A percentile compares a stretch with the other conserved stretches of the same genome.
phyloP scores from a whole-genome alignment of 2,329 filamentous ascomycete genomes.

The Pyrenophora seminiperda region DNA sequence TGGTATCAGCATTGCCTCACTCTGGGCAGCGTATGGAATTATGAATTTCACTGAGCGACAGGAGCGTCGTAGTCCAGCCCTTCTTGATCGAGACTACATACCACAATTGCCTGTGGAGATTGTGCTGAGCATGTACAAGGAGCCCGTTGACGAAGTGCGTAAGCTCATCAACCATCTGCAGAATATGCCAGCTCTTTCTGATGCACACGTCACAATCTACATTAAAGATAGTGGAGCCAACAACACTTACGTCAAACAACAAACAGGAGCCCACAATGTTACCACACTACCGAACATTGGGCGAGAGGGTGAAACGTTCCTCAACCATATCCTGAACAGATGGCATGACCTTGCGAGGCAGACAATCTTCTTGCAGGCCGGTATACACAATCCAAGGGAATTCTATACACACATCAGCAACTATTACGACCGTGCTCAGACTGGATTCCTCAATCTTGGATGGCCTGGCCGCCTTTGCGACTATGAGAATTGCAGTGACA shows the following conservation, averaged over 20 bases:
- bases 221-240: conserved; percentile 39
- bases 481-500: conserved; percentile 50
- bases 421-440: conserved; percentile 46
- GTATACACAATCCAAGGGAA: conserved; percentile 48
- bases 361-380: conserved; percentile 57
- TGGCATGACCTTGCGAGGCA: conserved; percentile 54
- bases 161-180: conserved; percentile 29
- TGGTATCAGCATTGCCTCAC: too few relatives aligned
- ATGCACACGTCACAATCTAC: conserved; percentile 39
- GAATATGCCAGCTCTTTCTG: conserved; percentile 26
- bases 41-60: conserved; percentile 28
- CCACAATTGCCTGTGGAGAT: conserved; percentile 34
- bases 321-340: conserved; percentile 52
- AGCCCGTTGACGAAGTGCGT: conserved; percentile 32
- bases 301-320: conserved; percentile 54
- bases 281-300: conserved; percentile 48
- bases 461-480: conserved; percentile 47
- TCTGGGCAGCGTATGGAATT: conserved; percentile 25
- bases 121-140: conserved; percentile 49
- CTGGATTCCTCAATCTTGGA: conserved; percentile 55
- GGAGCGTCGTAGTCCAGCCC: conserved; percentile 6
- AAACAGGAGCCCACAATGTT: conserved; percentile 34
- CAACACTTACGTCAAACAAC: conserved; percentile 21
- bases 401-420: conserved; percentile 47
- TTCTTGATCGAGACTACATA: conserved; percentile 28